A percentile compares a stretch with the other conserved stretches of the same genome.
phyloP scores from a whole-genome alignment of 2,329 filamentous ascomycete species.

The Phialocephala sp. region DNA sequence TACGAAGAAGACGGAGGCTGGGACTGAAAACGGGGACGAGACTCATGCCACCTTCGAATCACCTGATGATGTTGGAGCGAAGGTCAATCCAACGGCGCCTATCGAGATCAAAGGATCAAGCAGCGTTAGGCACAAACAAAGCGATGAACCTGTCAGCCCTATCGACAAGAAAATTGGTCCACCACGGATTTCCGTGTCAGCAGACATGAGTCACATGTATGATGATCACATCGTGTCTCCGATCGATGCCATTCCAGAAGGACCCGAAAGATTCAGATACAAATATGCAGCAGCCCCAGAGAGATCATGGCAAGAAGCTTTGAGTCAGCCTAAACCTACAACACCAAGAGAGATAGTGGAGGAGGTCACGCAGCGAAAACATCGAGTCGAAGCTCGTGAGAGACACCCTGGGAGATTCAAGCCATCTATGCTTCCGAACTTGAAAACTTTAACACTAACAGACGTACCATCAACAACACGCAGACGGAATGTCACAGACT shows the following conservation, averaged over 20 bases:
- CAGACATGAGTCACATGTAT: background rate
- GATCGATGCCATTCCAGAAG: slow-evolving; percentile 11
- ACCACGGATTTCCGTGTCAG: slow-evolving; percentile 16
- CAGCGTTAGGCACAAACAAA: slow-evolving; percentile 6
- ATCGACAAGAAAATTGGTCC: slow-evolving; percentile 5
- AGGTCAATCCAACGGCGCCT: slow-evolving; percentile 15
- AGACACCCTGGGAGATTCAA: slow-evolving; percentile 30
- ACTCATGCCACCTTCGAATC: slow-evolving; percentile 22
- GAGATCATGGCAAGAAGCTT: slow-evolving; percentile 15
- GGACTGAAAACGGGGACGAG: background rate
- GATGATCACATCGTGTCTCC: background rate
- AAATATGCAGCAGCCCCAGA: slow-evolving; percentile 17
- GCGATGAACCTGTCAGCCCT: background rate
- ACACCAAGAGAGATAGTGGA: slow-evolving; percentile 23
- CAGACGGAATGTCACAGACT: slow-evolving; percentile 18
- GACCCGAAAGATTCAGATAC: slow-evolving; percentile 22
- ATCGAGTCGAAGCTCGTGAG: slow-evolving; percentile 26
- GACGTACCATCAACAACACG: slow-evolving; percentile 27
- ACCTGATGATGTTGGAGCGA: slow-evolving; percentile 24
- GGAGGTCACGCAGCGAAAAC: slow-evolving; percentile 23
- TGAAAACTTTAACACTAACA: slow-evolving; percentile 29
- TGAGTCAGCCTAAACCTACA: slow-evolving; percentile 11
- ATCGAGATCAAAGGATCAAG: slow-evolving; percentile 16
- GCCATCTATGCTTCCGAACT: slow-evolving; percentile 29
- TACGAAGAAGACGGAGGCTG: background rate